Percentiles rank a stretch among this genome's conserved stretches.
Conservation (phyloP, 2,329 filamentous ascomycete genomes). For the Fusarium phyllophilum region DNA sequence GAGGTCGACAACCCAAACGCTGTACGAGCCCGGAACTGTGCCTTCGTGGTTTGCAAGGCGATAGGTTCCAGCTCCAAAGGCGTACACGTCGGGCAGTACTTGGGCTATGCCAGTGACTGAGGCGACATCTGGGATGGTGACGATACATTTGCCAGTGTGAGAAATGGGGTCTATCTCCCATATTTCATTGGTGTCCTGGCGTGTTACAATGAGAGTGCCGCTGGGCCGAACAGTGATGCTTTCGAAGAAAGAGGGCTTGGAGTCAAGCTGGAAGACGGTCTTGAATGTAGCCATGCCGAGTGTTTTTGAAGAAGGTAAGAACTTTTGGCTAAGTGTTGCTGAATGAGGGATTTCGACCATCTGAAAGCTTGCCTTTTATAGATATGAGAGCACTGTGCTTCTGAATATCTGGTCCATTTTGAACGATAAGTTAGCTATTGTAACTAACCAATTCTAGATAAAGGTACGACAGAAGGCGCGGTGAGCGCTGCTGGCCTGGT, state of each 20-base stretch:
- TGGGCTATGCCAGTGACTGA: too few species aligned
- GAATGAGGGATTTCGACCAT: background rate
- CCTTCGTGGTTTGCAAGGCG: accelerated
- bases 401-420: background rate
- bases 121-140: too few species aligned
- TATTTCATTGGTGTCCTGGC: background rate
- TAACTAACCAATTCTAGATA: background rate
- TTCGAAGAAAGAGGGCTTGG: background rate
- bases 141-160: accelerated
- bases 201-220: background rate
- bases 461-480: background rate
- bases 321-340: background rate
- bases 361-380: background rate
- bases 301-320: too few species aligned
- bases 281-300: background rate
- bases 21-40: too few species aligned
- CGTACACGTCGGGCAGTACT: too few species aligned
- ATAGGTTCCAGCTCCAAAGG: too few species aligned
- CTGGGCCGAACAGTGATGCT: background rate
- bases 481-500: accelerated
- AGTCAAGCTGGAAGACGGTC: background rate
- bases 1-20: too few species aligned
- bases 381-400: background rate
- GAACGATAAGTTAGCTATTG: background rate
- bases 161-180: background rate